A percentile compares a stretch with the other conserved stretches of the same genome.
phyloP scores from a whole-genome alignment of 1,139 yeast genomes.

The Pneumocystis sp. region DNA sequence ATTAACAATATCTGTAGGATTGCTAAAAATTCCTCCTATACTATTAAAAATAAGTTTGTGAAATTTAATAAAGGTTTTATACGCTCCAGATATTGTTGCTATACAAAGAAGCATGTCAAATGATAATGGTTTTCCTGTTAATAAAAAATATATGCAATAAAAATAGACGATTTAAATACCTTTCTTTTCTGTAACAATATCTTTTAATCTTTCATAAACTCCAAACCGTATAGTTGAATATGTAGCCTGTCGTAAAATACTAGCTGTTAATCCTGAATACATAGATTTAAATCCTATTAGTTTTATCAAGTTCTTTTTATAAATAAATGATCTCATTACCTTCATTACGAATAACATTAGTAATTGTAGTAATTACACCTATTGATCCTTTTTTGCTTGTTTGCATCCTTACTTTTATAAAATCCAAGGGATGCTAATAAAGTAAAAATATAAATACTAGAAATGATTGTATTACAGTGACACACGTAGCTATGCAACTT shows the following conservation, averaged over 20 bases:
- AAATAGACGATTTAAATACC: neutral
- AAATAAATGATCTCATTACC: constrained; percentile 20
- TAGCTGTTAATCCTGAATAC: constrained; percentile 70
- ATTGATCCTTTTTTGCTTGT: constrained; percentile 54
- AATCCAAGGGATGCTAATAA: constrained; percentile 50
- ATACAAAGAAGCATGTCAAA: neutral
- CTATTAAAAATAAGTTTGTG: neutral
- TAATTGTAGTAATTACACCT: constrained; percentile 45
- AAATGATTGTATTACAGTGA: constrained; percentile 13
- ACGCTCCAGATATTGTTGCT: neutral
- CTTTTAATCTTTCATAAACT: constrained; percentile 61
- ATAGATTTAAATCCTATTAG: constrained; percentile 39
- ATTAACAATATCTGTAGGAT: constrained; percentile 77
- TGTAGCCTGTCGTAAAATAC: constrained; percentile 71
- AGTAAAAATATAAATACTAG: neutral
- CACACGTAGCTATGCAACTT: constrained; percentile 29
- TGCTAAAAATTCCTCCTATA: constrained; percentile 71
- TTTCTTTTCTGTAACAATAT: constrained; percentile 16
- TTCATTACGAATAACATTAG: constrained; percentile 44
- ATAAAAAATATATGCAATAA: neutral
- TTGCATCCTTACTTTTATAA: constrained; percentile 74
- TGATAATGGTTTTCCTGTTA: neutral
- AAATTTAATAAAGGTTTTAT: neutral
- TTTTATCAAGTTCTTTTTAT: neutral
- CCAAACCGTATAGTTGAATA: constrained; percentile 81